These are phyloP conservation scores for Hymenoscyphus occultus DNA, from an alignment of 2,329 filamentous ascomycete genomes.

Conservation along the genomic window DNA sequence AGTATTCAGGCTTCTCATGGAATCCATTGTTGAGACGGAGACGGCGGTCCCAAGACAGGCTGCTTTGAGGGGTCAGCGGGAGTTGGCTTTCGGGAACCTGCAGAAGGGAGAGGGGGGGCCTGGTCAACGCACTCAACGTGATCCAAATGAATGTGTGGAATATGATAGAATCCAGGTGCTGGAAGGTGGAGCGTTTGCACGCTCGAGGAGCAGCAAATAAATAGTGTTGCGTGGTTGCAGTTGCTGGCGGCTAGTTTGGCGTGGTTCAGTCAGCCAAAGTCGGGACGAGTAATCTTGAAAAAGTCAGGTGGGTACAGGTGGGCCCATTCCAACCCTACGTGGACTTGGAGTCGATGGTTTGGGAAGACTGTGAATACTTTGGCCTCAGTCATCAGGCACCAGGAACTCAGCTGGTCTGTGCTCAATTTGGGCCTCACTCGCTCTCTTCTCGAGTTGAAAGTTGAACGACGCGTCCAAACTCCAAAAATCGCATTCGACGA, in stretches of 20 bases:
- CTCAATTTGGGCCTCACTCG: neutral
- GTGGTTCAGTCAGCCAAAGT: neutral
- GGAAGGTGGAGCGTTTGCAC: neutral
- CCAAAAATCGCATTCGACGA: constrained; percentile 1
- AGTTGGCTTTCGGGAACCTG: neutral
- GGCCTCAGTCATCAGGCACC: too few relatives aligned
- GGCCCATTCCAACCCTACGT: neutral
- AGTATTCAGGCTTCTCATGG: constrained; percentile 61
- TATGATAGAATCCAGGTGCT: neutral
- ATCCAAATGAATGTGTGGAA: neutral
- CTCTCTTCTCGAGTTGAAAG: neutral
- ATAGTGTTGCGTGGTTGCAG: constrained; percentile 4
- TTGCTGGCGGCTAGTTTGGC: neutral
- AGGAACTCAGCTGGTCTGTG: too few relatives aligned
- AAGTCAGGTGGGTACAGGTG: neutral
- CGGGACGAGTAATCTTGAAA: neutral
- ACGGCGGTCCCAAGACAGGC: neutral
- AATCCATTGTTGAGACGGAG: constrained; percentile 49
- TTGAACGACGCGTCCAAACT: constrained; percentile 9
- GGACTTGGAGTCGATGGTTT: too few relatives aligned
- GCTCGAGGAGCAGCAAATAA: neutral
- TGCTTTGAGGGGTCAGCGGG: neutral
- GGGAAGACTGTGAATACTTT: too few relatives aligned
- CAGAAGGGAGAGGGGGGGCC: constrained; percentile 1
- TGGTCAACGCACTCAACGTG: neutral